These are phyloP conservation scores for Cordyceps cateniannulata DNA, from an alignment of 2,329 filamentous ascomycete genomes.

Conservation along the genomic window DNA sequence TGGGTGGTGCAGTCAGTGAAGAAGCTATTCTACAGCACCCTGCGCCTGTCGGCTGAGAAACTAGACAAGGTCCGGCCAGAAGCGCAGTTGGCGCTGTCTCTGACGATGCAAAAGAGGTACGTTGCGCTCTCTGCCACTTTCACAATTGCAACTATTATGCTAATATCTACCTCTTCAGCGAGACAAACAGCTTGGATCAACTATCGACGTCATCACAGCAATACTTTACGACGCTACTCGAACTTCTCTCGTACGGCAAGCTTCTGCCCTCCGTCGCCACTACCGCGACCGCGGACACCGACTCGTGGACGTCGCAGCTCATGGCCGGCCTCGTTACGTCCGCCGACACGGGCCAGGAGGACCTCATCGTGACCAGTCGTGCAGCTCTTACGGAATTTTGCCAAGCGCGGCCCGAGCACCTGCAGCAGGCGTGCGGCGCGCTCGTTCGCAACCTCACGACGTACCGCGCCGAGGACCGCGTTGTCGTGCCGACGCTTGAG, in stretches of 20 bases:
- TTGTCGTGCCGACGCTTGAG: constrained; percentile 70
- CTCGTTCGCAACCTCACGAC: constrained; percentile 48
- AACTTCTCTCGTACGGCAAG: constrained; percentile 32
- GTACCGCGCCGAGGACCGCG: constrained; percentile 57
- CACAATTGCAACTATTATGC: not conserved
- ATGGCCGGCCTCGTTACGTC: constrained; percentile 65
- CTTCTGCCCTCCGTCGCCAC: constrained; percentile 31
- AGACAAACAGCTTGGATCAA: constrained; percentile 25
- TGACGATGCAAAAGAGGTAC: constrained; percentile 41
- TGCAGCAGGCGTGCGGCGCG: constrained; percentile 41
- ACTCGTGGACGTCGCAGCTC: constrained; percentile 44
- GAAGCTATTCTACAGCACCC: constrained; percentile 41
- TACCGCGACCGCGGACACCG: constrained; percentile 25
- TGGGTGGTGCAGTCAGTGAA: constrained; percentile 27
- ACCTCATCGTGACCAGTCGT: constrained; percentile 63
- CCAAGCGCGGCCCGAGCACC: constrained; percentile 30
- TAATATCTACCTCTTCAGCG: not conserved
- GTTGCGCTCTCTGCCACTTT: not conserved
- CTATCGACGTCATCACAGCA: constrained; percentile 50
- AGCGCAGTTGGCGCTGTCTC: constrained; percentile 49
- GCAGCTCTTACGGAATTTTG: constrained; percentile 56
- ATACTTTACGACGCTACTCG: constrained; percentile 53
- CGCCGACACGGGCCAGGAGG: constrained; percentile 71
- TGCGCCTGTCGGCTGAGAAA: constrained; percentile 79
- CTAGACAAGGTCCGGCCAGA: constrained; percentile 75